Conservation (phyloP, 2,329 filamentous ascomycete genomes). For the Paramyrothecium sp. region DNA sequence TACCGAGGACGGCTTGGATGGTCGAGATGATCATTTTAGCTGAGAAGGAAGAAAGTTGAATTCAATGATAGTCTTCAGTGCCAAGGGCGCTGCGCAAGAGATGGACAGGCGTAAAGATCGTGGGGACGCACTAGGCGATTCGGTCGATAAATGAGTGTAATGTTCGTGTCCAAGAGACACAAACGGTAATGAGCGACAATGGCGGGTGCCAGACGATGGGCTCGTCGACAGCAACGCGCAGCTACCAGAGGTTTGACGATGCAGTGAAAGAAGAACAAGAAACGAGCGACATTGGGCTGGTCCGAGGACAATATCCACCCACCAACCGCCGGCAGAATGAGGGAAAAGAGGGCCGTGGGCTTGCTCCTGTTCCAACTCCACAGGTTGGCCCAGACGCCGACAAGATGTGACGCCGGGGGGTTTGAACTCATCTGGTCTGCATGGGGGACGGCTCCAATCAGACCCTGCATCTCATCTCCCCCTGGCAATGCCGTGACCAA, state of each 20-base stretch:
- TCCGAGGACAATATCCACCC: not conserved
- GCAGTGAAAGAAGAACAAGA: not conserved
- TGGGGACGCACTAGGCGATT: not conserved
- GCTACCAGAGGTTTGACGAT: not conserved
- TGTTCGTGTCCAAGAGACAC: not conserved
- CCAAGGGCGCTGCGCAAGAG: not conserved
- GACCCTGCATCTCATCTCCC: slow-evolving; percentile 15
- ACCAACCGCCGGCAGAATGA: not conserved
- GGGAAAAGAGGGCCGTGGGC: not conserved
- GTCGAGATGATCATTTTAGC: slow-evolving; percentile 52
- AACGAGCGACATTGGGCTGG: not conserved
- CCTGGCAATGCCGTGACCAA: slow-evolving; percentile 17
- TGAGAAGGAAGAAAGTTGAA: slow-evolving; percentile 10
- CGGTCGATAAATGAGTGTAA: not conserved
- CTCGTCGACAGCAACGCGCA: not conserved
- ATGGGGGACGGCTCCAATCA: slow-evolving; percentile 24
- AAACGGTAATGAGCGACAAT: not conserved
- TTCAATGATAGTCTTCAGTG: not conserved
- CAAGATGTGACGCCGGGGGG: not conserved
- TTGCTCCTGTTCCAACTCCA: not conserved
- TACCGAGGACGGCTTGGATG: slow-evolving; percentile 47
- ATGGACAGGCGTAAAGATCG: not conserved
- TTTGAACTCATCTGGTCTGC: slow-evolving; percentile 5
- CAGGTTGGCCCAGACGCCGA: not conserved
- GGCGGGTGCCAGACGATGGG: not conserved